Conservation (phyloP, 2,329 filamentous ascomycete genomes). For the Microdochium bolleyi region DNA sequence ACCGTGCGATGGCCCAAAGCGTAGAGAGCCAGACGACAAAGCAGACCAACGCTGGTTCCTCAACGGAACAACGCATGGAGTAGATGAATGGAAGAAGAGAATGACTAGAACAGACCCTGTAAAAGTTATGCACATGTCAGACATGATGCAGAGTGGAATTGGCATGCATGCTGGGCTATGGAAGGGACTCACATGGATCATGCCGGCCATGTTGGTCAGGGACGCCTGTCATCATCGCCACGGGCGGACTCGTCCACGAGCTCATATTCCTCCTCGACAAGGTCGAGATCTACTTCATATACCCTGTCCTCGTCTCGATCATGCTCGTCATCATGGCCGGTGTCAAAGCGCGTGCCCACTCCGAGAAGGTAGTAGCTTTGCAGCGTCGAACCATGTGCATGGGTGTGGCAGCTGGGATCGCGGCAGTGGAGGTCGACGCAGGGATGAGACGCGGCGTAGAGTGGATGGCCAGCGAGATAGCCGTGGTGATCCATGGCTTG, state of each 20-base stretch:
- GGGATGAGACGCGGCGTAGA: not conserved
- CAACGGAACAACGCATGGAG: not conserved
- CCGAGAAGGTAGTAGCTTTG: not conserved
- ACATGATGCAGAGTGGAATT: not conserved
- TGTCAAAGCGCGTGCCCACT: not conserved
- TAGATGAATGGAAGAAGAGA: not conserved
- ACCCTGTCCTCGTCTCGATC: not conserved
- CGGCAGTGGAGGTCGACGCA: not conserved
- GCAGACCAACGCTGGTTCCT: not conserved
- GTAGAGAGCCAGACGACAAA: not conserved
- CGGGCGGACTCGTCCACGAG: not conserved
- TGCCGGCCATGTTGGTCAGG: not conserved
- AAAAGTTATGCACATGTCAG: not conserved
- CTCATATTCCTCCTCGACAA: not conserved
- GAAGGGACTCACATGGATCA: not conserved
- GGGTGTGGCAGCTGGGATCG: not conserved
- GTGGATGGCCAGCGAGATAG: not conserved
- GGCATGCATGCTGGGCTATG: not conserved
- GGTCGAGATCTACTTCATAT: not conserved
- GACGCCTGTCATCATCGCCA: not conserved
- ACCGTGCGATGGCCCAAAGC: not conserved
- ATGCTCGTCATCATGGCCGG: not conserved
- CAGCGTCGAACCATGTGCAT: not conserved
- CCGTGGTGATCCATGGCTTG: not conserved
- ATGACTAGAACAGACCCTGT: not conserved